Conservation (phyloP, 495 filamentous ascomycete genomes). For the Xylaria grammica region DNA sequence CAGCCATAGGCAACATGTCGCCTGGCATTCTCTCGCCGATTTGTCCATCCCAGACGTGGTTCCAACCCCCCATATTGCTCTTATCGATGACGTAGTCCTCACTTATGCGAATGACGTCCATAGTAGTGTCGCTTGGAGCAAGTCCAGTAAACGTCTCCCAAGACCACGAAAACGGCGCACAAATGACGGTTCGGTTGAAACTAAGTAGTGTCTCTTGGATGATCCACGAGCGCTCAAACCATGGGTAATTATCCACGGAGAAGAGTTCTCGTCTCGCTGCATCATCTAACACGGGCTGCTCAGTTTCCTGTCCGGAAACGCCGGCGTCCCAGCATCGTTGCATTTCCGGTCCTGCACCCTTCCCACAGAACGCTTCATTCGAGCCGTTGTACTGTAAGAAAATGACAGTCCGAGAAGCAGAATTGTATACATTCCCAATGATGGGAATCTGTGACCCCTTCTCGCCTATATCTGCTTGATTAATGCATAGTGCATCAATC, state of each 20-base stretch:
- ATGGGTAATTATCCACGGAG: neutral
- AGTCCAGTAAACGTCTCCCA: neutral
- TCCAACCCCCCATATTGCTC: conserved; percentile 6
- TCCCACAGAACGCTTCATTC: conserved; percentile 1
- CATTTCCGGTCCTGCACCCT: conserved; percentile 3
- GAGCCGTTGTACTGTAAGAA: neutral
- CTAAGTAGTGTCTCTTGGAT: conserved; percentile 5
- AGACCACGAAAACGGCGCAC: conserved; percentile 1
- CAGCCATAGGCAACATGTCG: neutral
- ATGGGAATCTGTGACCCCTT: conserved; percentile 34
- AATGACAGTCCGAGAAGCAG: neutral
- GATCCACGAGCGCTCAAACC: conserved; percentile 1
- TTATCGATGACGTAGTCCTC: conserved; percentile 1
- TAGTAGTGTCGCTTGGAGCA: neutral
- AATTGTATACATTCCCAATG: neutral
- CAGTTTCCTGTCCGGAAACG: neutral
- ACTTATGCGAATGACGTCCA: conserved; percentile 7
- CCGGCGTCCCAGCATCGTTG: neutral
- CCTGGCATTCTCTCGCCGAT: conserved; percentile 9
- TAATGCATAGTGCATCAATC: conserved; percentile 44
- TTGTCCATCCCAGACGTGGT: neutral
- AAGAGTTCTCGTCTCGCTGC: conserved; percentile 3
- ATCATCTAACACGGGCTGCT: neutral
- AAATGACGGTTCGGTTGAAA: conserved; percentile 1
- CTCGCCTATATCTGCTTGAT: conserved; percentile 37